Conservation (phyloP, 2,329 filamentous ascomycete genomes). For the Xylariomycetidae sp. region DNA sequence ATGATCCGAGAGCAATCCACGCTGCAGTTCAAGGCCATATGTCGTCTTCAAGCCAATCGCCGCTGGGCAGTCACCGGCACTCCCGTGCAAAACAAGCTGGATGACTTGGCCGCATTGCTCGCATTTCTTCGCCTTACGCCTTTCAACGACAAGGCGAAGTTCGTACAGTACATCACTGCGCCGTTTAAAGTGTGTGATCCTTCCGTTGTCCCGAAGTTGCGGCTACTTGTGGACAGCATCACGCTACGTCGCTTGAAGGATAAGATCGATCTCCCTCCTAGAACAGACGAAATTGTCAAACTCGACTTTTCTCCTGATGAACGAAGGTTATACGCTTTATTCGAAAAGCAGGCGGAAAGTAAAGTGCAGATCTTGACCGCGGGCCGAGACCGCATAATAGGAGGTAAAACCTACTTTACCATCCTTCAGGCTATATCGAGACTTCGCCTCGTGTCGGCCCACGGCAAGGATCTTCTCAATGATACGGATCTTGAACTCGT, state of each 20-base stretch:
- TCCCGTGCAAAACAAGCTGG: conserved; percentile 87
- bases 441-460: conserved; percentile 84
- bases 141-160: conserved; percentile 74
- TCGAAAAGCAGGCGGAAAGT: conserved; percentile 74
- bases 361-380: conserved; percentile 72
- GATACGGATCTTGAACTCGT: conserved; percentile 77
- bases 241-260: conserved; percentile 90
- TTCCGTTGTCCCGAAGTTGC: conserved; percentile 77
- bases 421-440: conserved; percentile 89
- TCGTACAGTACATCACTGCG: conserved; percentile 72
- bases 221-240: conserved; percentile 88
- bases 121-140: conserved; percentile 81
- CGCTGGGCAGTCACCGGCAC: conserved; percentile 98
- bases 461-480: conserved; percentile 85
- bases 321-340: conserved; percentile 74
- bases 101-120: conserved; percentile 82
- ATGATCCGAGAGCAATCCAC: conserved; percentile 84
- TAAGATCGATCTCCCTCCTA: conserved; percentile 74
- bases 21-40: conserved; percentile 79
- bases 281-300: conserved; percentile 66
- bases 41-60: conserved; percentile 70
- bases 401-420: conserved; percentile 86
- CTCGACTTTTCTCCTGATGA: conserved; percentile 76
- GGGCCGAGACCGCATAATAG: conserved; percentile 59
- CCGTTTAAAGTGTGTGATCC: conserved; percentile 86